phyloP scores from a whole-genome alignment of 148 eudicot species.

The Chenopodium berlandieri region DNA sequence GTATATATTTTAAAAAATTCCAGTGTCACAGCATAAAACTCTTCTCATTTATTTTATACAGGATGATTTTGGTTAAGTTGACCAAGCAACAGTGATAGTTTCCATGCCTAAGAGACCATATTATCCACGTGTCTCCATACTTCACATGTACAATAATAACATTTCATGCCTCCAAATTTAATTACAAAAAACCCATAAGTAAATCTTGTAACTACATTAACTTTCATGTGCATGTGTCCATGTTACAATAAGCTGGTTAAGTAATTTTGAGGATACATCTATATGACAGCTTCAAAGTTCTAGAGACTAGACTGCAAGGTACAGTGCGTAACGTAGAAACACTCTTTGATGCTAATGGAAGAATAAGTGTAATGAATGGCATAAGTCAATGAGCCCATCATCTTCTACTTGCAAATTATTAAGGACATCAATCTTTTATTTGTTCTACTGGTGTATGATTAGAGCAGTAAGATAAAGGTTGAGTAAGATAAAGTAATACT shows the following conservation, averaged over 20 bases:
- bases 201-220: neutral
- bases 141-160: neutral
- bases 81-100: neutral
- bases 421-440: neutral
- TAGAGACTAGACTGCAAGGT: neutral
- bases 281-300: neutral
- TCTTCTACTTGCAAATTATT: neutral
- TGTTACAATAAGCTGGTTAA: neutral
- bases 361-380: neutral
- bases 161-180: neutral
- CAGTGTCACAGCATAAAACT: neutral
- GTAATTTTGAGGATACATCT: neutral
- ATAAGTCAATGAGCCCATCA: neutral
- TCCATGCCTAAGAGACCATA: neutral
- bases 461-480: conserved; percentile 3
- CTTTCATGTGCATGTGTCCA: neutral
- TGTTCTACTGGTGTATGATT: neutral
- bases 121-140: neutral
- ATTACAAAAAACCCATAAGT: neutral
- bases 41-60: neutral
- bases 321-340: neutral
- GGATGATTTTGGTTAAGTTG: neutral
- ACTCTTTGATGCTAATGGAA: neutral
- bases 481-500: neutral
- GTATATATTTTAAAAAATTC: neutral